Conservation (phyloP, 768 basidiomycete genomes). For the Floccularia luteovirens region DNA sequence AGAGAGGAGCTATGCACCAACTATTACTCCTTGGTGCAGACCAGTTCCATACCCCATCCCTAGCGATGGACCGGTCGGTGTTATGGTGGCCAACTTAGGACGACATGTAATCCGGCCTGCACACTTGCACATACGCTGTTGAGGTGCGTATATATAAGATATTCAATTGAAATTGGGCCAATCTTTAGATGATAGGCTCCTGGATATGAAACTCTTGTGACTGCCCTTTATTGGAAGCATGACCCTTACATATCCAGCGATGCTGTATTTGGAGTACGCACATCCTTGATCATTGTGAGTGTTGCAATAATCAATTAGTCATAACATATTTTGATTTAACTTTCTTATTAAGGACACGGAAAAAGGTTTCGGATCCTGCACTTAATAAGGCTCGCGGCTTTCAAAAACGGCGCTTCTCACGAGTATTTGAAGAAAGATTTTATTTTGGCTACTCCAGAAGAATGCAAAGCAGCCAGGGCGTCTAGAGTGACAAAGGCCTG, state of each 20-base stretch:
- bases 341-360: conserved; percentile 32
- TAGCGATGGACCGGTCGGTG: conserved; percentile 69
- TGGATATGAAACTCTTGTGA: conserved; percentile 66
- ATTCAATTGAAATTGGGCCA: not conserved
- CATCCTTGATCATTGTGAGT: conserved; percentile 68
- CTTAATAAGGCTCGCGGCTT: conserved; percentile 51
- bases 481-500: no score
- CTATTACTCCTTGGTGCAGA: conserved; percentile 12
- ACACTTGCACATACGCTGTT: conserved; percentile 72
- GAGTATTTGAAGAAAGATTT: conserved; percentile 31
- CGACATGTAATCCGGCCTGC: conserved; percentile 75
- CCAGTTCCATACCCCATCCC: conserved; percentile 71
- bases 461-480: conserved; percentile 23
- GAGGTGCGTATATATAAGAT: conserved; percentile 26
- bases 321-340: not conserved
- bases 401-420: conserved; percentile 30
- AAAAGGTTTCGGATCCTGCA: conserved; percentile 42
- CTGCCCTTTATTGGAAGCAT: conserved; percentile 68
- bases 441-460: conserved; percentile 30
- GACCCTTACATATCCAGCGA: conserved; percentile 64
- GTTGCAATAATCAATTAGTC: not conserved
- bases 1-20: no score
- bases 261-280: conserved; percentile 77
- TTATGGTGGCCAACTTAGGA: conserved; percentile 42
- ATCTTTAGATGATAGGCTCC: conserved; percentile 35